Percentiles rank a stretch among this genome's conserved stretches.
Conservation (phyloP, 257 asterid genomes). For the Leonotis leonurus region DNA sequence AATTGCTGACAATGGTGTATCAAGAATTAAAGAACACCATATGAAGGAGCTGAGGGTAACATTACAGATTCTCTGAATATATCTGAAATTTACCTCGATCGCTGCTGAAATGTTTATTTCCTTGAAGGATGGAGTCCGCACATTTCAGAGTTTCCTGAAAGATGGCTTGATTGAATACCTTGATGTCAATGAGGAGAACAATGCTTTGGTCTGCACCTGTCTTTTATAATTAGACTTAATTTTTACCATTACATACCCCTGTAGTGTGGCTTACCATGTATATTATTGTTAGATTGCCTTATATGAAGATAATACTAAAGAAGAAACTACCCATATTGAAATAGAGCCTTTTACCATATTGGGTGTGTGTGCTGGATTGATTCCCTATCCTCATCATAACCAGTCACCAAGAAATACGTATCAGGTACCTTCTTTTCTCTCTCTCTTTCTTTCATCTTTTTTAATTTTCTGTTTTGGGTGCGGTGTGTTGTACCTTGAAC, state of each 20-base stretch:
- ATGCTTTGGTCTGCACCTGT: conserved; percentile 62
- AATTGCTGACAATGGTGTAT: conserved; percentile 85
- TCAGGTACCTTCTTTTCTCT: conserved; percentile 39
- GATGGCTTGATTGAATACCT: conserved; percentile 95
- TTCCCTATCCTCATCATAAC: conserved; percentile 98
- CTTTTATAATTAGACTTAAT: not conserved
- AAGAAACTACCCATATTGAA: conserved; percentile 84
- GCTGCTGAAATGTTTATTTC: conserved; percentile 16
- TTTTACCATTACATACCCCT: conserved; percentile 1
- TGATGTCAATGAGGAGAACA: conserved; percentile 97
- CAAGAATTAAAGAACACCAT: conserved; percentile 91
- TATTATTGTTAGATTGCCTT: conserved; percentile 62
- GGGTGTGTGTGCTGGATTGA: conserved; percentile 88
- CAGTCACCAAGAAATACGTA: conserved; percentile 99
- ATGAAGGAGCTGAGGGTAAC: conserved; percentile 93
- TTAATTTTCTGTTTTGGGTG: not conserved
- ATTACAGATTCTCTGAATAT: conserved; percentile 5
- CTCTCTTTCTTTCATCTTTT: not conserved
- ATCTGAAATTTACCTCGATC: conserved; percentile 6
- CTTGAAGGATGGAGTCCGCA: conserved; percentile 85
- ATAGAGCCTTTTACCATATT: conserved; percentile 94
- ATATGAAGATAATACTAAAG: conserved; percentile 72
- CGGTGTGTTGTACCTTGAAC: not conserved
- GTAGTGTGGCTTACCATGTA: conserved; percentile 12
- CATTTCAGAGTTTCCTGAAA: conserved; percentile 64